These are phyloP conservation scores for Picea glauca DNA, from an alignment of 75 land plant species.

Conservation along the genomic window DNA sequence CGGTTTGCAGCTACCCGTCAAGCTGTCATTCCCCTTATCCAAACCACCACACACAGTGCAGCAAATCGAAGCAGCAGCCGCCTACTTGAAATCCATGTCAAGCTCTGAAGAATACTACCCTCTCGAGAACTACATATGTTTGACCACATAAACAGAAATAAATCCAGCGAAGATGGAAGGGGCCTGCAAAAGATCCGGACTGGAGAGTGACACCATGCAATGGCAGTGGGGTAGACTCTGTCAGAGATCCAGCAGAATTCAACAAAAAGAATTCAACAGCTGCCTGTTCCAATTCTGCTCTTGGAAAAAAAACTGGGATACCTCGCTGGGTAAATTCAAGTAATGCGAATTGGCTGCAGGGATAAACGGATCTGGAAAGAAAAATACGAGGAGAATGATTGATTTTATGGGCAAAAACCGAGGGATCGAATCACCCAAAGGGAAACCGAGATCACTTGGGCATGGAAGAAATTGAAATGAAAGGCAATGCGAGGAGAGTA, in stretches of 20 bases:
- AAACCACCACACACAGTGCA: background rate
- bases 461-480: background rate
- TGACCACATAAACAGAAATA: background rate
- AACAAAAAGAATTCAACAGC: background rate
- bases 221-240: background rate
- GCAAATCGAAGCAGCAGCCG: background rate
- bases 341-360: too few relatives aligned
- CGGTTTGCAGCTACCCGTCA: background rate
- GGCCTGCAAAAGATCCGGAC: background rate
- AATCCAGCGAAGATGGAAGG: background rate
- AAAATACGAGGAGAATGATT: background rate
- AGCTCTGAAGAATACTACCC: background rate
- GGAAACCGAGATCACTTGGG: too few relatives aligned
- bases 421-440: background rate
- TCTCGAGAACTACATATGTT: too few relatives aligned
- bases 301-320: background rate
- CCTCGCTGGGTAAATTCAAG: background rate
- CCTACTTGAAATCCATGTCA: conserved; percentile 14
- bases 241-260: background rate
- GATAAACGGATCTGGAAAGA: too few relatives aligned
- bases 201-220: conserved; percentile 1
- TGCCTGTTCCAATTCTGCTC: background rate
- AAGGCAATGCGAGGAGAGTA: background rate
- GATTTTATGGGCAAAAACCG: background rate
- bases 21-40: background rate